Conservation (phyloP, 441 rosid genomes). For the Capsella rubella region DNA sequence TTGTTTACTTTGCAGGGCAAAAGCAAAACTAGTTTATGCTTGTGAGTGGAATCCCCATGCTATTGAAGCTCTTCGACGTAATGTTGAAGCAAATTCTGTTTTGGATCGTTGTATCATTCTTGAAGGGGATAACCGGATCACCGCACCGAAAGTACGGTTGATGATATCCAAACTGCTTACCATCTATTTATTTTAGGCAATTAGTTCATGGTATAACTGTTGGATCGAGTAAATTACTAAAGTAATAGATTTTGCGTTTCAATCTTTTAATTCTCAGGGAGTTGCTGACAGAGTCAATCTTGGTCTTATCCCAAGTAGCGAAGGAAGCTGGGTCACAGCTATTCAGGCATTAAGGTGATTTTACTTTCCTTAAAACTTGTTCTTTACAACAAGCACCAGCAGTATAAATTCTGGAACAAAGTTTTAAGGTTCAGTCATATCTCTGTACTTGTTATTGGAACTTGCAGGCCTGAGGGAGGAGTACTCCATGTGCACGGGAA, state of each 20-base stretch:
- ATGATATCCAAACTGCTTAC: constrained; percentile 24
- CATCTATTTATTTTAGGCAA: constrained; percentile 8
- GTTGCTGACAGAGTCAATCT: constrained; percentile 93
- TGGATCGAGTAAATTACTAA: neutral
- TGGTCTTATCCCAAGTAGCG: constrained; percentile 93
- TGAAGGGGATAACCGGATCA: constrained; percentile 85
- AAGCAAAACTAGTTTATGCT: constrained; percentile 86
- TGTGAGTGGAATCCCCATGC: constrained; percentile 98
- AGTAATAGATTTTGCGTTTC: constrained; percentile 15
- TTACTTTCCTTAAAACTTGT: constrained; percentile 21
- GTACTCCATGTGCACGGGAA: constrained; percentile 81
- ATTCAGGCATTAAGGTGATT: constrained; percentile 78
- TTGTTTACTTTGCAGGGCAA: constrained; percentile 63
- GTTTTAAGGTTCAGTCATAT: constrained; percentile 14
- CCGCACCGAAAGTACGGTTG: constrained; percentile 73
- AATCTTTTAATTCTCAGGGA: constrained; percentile 56
- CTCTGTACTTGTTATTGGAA: constrained; percentile 27
- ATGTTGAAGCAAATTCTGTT: constrained; percentile 75
- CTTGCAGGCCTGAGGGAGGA: constrained; percentile 83
- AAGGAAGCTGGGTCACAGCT: constrained; percentile 91
- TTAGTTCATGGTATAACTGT: neutral
- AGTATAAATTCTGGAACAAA: neutral
- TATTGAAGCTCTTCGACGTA: constrained; percentile 75
- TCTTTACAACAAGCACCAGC: constrained; percentile 6
- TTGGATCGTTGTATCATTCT: constrained; percentile 76